Conservation (phyloP, 495 filamentous ascomycete genomes). For the Neurospora cerealis region DNA sequence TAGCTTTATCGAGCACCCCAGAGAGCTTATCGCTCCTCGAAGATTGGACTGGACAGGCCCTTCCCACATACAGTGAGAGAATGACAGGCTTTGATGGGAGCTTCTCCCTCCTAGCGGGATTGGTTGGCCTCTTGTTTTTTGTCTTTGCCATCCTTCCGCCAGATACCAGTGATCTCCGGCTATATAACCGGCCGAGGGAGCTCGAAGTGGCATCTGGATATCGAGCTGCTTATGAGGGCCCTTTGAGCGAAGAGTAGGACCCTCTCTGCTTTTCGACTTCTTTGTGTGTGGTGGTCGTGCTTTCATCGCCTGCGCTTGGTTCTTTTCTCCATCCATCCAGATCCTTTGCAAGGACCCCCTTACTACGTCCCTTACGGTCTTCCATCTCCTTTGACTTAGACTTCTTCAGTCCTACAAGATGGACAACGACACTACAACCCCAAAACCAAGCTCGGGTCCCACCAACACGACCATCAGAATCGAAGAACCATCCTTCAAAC, state of each 20-base stretch:
- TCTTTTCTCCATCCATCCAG: not conserved
- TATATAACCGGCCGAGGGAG: not conserved
- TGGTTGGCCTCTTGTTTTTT: not conserved
- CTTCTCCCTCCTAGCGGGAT: not conserved
- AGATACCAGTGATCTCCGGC: not conserved
- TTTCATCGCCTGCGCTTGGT: not conserved
- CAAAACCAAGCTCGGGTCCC: not conserved
- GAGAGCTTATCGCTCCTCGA: not conserved
- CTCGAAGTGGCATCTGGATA: not conserved
- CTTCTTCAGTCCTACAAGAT: not conserved
- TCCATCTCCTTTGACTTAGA: not conserved
- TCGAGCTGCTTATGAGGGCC: not conserved
- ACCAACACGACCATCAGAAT: not conserved
- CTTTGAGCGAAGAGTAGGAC: not conserved
- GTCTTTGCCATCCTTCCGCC: not conserved
- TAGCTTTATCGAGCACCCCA: not conserved
- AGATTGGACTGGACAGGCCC: not conserved
- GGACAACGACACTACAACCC: not conserved
- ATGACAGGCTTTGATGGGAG: not conserved
- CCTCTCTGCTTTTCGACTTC: not conserved
- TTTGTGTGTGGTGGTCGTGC: not conserved
- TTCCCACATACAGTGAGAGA: not conserved
- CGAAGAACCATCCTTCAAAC: not conserved
- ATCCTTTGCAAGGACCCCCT: not conserved
- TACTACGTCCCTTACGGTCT: not conserved